Conservation (phyloP, 1,139 yeast species). For the Hemisphaericaspora xylofermentans region DNA sequence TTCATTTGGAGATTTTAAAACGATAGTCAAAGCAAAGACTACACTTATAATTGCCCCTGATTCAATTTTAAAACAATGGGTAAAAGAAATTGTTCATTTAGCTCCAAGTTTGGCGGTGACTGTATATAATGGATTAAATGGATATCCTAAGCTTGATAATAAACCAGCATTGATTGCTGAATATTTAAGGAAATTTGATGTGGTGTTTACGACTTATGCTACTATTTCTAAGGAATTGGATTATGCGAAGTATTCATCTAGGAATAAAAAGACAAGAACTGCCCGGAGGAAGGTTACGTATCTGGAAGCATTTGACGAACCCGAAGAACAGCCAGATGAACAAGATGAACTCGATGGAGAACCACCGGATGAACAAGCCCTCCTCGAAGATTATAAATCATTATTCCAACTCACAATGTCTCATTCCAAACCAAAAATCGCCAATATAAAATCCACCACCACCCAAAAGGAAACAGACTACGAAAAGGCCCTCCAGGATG, state of each 20-base stretch:
- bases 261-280: conserved; percentile 52
- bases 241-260: conserved; percentile 70
- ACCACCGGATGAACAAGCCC: conserved; percentile 8
- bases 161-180: conserved; percentile 46
- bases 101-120: conserved; percentile 58
- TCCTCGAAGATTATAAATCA: conserved; percentile 25
- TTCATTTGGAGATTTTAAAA: conserved; percentile 36
- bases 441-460: conserved; percentile 23
- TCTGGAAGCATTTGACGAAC: conserved; percentile 14
- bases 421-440: conserved; percentile 28
- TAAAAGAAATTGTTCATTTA: conserved; percentile 61
- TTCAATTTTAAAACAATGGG: conserved; percentile 83
- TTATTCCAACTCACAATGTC: conserved; percentile 30
- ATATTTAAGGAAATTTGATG: conserved; percentile 58
- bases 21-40: conserved; percentile 57
- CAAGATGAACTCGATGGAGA: conserved; percentile 5
- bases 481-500: conserved; percentile 39
- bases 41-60: conserved; percentile 85
- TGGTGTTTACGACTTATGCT: conserved; percentile 79
- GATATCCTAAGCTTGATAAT: conserved; percentile 44
- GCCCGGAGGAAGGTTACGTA: conserved; percentile 19
- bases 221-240: conserved; percentile 75
- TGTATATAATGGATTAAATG: conserved; percentile 61
- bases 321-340: conserved; percentile 14
- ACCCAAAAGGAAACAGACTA: conserved; percentile 31